Percentiles rank a stretch among this genome's conserved stretches.
Conservation (phyloP, 2,329 filamentous ascomycete species). For the Pseudomassariella vexata region DNA sequence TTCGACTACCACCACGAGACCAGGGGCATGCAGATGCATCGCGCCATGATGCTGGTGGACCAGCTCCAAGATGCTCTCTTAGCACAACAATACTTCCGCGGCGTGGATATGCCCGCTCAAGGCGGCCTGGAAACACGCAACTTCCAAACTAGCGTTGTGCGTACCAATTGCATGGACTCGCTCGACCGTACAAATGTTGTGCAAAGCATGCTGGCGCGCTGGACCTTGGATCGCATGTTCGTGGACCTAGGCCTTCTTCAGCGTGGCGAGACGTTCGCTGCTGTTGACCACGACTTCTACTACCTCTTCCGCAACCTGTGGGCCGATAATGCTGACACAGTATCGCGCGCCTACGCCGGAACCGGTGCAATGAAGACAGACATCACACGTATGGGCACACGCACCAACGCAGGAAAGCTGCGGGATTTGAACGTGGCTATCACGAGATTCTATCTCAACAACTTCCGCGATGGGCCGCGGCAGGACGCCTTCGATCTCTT, state of each 20-base stretch:
- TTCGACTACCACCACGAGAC: conserved; percentile 99
- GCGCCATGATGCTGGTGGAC: conserved; percentile 80
- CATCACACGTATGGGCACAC: conserved; percentile 86
- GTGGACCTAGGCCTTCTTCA: conserved; percentile 75
- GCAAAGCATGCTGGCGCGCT: conserved; percentile 92
- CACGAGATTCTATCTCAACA: conserved; percentile 87
- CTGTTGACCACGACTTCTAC: conserved; percentile 77
- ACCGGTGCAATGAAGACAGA: conserved; percentile 98
- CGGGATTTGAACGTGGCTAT: conserved; percentile 85
- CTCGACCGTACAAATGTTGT: conserved; percentile 96
- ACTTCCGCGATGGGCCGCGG: conserved; percentile 87
- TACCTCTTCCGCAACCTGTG: conserved; percentile 92
- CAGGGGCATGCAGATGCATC: conserved; percentile 89
- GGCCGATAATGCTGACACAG: conserved; percentile 97
- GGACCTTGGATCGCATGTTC: conserved; percentile 83
- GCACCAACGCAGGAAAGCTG: conserved; percentile 78
- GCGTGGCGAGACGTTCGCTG: conserved; percentile 68
- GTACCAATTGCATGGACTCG: conserved; percentile 99
- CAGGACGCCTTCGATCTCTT: conserved; percentile 97
- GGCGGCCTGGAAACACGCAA: conserved; percentile 74
- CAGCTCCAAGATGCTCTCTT: conserved; percentile 70
- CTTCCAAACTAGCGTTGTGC: conserved; percentile 82
- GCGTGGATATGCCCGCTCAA: conserved; percentile 74
- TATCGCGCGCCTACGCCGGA: conserved; percentile 87
- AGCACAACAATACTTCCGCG: conserved; percentile 86